These are phyloP conservation scores for Pythium aphanidermatum DNA, from an alignment of 352 stramenopile genomes.

Conservation along the genomic window DNA sequence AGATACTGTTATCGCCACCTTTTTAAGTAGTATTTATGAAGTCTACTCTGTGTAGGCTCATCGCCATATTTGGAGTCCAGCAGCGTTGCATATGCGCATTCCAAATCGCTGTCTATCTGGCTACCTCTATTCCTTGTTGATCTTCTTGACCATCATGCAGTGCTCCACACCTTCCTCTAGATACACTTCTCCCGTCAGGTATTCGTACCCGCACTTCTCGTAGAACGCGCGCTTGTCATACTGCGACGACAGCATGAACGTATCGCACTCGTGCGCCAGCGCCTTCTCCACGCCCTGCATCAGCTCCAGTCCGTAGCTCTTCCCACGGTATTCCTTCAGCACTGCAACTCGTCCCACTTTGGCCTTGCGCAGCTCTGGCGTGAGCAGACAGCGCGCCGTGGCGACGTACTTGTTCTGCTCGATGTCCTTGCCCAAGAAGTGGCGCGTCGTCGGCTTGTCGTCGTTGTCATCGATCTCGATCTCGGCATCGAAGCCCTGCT, in stretches of 20 bases:
- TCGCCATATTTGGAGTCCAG: too few species aligned
- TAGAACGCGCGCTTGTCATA: slow-evolving; percentile 58
- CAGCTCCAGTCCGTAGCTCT: slow-evolving; percentile 36
- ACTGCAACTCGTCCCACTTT: slow-evolving; percentile 55
- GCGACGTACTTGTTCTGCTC: slow-evolving; percentile 49
- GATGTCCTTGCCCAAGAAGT: slow-evolving; percentile 50
- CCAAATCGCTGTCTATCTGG: neutral
- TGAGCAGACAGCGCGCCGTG: slow-evolving; percentile 37
- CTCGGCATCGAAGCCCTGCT: slow-evolving; percentile 34
- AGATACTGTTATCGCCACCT: too few species aligned
- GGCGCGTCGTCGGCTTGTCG: slow-evolving; percentile 31
- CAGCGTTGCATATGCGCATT: too few species aligned
- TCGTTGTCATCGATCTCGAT: slow-evolving; percentile 44
- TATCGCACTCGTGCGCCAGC: slow-evolving; percentile 24
- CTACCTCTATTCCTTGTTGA: slow-evolving; percentile 5
- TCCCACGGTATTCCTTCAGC: slow-evolving; percentile 46
- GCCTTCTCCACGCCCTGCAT: slow-evolving; percentile 34
- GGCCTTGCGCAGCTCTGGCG: slow-evolving; percentile 23
- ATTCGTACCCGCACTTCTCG: slow-evolving; percentile 57
- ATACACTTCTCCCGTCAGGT: slow-evolving; percentile 41
- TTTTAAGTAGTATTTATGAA: too few species aligned
- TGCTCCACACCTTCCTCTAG: slow-evolving; percentile 47
- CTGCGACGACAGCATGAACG: slow-evolving; percentile 40
- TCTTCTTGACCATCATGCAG: slow-evolving; percentile 25
- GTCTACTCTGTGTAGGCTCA: too few species aligned